Conservation (phyloP, 441 rosid genomes). For the Bruguiera hainesii region DNA sequence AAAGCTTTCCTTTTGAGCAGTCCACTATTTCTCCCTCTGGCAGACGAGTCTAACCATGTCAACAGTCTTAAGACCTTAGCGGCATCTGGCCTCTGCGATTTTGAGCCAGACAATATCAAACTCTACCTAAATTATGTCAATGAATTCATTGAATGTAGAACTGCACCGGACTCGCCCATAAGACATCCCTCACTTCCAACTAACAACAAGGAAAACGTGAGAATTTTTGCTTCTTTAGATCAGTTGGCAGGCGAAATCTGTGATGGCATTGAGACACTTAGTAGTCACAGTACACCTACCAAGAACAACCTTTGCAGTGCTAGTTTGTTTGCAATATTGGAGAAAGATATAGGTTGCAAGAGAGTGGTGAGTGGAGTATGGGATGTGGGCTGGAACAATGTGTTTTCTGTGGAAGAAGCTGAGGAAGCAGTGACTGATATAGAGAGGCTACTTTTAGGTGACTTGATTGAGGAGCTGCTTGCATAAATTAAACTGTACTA, state of each 20-base stretch:
- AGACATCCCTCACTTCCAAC: slow-evolving; percentile 18
- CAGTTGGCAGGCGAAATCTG: slow-evolving; percentile 54
- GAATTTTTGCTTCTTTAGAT: slow-evolving; percentile 41
- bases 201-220: slow-evolving; percentile 20
- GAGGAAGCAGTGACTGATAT: slow-evolving; percentile 54
- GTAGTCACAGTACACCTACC: slow-evolving; percentile 34
- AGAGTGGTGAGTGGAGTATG: slow-evolving; percentile 59
- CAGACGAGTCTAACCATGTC: slow-evolving; percentile 45
- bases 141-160: slow-evolving; percentile 49
- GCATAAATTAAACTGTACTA: slow-evolving; percentile 19
- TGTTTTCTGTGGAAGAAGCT: slow-evolving; percentile 44
- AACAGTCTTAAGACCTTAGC: slow-evolving; percentile 23
- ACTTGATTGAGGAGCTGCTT: slow-evolving; percentile 54
- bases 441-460: slow-evolving; percentile 48
- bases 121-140: slow-evolving; percentile 57
- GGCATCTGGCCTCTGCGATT: slow-evolving; percentile 14
- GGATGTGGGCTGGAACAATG: slow-evolving; percentile 82
- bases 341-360: slow-evolving; percentile 49
- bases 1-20: slow-evolving; percentile 46
- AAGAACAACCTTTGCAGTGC: slow-evolving; percentile 29
- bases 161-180: slow-evolving; percentile 36
- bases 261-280: slow-evolving; percentile 42
- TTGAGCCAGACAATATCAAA: slow-evolving; percentile 23
- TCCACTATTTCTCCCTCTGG: slow-evolving; percentile 43
- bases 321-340: slow-evolving; percentile 40